Percentiles rank a stretch among this genome's conserved stretches.
These are phyloP conservation scores for Coffea eugenioides DNA, from an alignment of 257 asterid species.

Conservation along the genomic window DNA sequence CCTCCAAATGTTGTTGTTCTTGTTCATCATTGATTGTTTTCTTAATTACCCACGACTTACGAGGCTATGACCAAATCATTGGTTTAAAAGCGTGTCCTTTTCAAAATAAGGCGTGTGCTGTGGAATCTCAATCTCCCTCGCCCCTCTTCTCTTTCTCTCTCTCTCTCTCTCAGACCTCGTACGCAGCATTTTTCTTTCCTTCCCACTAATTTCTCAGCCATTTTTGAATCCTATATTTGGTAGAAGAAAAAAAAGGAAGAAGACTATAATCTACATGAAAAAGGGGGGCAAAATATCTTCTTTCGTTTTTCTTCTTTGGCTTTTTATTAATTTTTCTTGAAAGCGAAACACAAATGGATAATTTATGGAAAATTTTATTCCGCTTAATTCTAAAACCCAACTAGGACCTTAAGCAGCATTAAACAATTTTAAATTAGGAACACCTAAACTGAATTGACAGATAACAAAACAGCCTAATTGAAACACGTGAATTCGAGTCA, in stretches of 20 bases:
- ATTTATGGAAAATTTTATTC: background rate
- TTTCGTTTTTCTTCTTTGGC: background rate
- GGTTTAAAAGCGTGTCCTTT: conserved; percentile 15
- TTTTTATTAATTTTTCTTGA: background rate
- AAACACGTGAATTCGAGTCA: too few species aligned
- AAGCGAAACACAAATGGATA: background rate
- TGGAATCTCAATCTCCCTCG: background rate
- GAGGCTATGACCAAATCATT: conserved; percentile 41
- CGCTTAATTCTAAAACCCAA: background rate
- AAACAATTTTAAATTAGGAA: background rate
- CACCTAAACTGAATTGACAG: too few species aligned
- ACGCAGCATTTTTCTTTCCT: background rate
- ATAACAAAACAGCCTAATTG: too few species aligned
- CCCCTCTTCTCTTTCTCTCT: background rate
- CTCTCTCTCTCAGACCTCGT: background rate
- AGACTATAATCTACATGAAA: background rate
- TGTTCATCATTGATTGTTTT: too few species aligned
- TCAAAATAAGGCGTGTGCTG: background rate
- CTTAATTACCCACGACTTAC: background rate
- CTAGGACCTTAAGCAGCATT: background rate
- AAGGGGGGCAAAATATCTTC: background rate
- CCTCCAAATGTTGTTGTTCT: background rate
- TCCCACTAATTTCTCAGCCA: background rate
- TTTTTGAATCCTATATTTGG: background rate
- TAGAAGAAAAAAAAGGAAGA: background rate